Evolutionary conservation across 768 basidiomycete species (phyloP).

Genomic region (Pisolithus tinctorius): DNA sequence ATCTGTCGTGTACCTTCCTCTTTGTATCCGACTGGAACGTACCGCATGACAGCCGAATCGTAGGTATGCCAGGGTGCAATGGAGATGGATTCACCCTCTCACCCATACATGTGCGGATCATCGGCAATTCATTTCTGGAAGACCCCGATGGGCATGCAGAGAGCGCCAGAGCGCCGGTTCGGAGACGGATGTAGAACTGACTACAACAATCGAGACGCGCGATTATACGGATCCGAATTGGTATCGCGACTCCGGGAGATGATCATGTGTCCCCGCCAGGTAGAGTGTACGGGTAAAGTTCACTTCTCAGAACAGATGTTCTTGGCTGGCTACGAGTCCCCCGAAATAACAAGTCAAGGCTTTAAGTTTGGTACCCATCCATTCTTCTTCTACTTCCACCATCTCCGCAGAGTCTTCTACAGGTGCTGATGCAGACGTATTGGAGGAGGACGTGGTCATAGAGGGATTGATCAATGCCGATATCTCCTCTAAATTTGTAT

Average conservation of each 20-base stretch:
- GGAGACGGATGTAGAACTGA: too few relatives aligned
- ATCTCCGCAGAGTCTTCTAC: constrained; percentile 34
- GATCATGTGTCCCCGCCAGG: not conserved
- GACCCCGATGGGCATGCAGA: too few relatives aligned
- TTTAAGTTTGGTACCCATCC: constrained; percentile 92
- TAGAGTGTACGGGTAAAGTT: not conserved
- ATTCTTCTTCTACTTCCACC: constrained; percentile 93
- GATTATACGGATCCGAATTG: constrained; percentile 1
- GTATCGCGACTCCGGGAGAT: not conserved
- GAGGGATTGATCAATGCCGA: constrained; percentile 36
- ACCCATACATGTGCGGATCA: too few relatives aligned
- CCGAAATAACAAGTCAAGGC: constrained; percentile 94
- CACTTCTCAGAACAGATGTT: constrained; percentile 42
- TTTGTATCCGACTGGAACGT: too few relatives aligned
- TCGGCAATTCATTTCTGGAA: too few relatives aligned
- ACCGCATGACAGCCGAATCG: too few relatives aligned
- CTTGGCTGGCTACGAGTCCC: constrained; percentile 67
- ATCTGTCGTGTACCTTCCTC: too few relatives aligned
- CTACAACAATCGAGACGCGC: too few relatives aligned
- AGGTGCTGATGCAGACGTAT: not conserved
- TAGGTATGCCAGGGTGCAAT: too few relatives aligned
- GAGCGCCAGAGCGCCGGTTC: too few relatives aligned
- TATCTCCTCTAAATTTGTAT: constrained; percentile 69
- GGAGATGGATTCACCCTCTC: too few relatives aligned
- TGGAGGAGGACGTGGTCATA: not conserved